These are phyloP conservation scores for Penicillium psychrofluorescens DNA, from an alignment of 495 filamentous ascomycete species.

Conservation along the genomic window DNA sequence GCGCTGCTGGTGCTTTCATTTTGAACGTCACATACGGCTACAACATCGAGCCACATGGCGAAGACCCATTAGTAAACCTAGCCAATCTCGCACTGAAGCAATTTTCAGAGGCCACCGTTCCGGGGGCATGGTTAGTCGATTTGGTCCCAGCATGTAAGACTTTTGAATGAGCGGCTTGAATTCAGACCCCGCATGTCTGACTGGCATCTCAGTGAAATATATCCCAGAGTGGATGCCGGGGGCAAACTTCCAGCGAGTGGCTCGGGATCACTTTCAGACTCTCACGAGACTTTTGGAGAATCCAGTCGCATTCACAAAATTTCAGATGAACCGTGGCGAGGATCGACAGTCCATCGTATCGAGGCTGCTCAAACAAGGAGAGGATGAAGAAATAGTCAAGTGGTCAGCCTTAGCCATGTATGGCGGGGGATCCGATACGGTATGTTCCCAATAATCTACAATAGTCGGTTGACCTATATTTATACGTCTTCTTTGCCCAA, in stretches of 20 bases:
- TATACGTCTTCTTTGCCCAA: not conserved
- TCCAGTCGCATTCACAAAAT: conserved; percentile 35
- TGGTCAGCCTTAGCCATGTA: conserved; percentile 41
- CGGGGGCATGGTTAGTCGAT: conserved; percentile 42
- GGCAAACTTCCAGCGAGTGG: conserved; percentile 31
- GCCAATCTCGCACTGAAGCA: conserved; percentile 30
- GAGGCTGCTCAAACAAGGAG: conserved; percentile 17
- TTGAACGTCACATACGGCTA: conserved; percentile 46
- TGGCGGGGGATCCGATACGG: conserved; percentile 48
- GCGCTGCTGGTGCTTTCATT: conserved; percentile 35
- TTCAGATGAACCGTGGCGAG: conserved; percentile 28
- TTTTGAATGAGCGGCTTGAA: not conserved
- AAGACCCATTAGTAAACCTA: conserved; percentile 36
- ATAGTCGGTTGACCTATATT: no score
- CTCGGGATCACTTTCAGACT: conserved; percentile 18
- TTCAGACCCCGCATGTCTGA: not conserved
- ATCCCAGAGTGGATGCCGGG: conserved; percentile 42
- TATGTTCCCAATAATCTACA: not conserved
- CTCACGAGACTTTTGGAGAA: conserved; percentile 15
- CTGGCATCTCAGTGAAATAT: conserved; percentile 12
- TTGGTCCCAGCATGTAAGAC: conserved; percentile 22
- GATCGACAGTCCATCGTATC: conserved; percentile 28
- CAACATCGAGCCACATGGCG: conserved; percentile 25
- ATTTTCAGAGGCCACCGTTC: conserved; percentile 31
- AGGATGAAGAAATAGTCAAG: conserved; percentile 24